Conservation (phyloP, 2,329 filamentous ascomycete species). For the Calonectria crousiana region DNA sequence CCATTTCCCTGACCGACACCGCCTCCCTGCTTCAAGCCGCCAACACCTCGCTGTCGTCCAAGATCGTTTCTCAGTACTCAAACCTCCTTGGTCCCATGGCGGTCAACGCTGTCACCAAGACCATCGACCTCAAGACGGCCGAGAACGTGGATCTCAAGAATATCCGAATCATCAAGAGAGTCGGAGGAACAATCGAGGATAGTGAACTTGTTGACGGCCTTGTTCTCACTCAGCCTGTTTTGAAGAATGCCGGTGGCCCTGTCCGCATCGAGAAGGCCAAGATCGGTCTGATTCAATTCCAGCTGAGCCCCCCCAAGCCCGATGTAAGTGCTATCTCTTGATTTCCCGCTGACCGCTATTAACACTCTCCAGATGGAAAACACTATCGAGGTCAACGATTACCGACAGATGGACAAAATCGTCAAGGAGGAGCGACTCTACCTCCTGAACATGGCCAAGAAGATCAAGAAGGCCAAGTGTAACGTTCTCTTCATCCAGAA, state of each 20-base stretch:
- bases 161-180: slow-evolving; percentile 97
- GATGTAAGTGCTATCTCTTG: slow-evolving; percentile 72
- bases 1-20: slow-evolving; percentile 89
- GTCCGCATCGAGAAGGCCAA: slow-evolving; percentile 95
- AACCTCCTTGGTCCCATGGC: slow-evolving; percentile 97
- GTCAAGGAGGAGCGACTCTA: slow-evolving; percentile 99
- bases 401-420: slow-evolving; percentile 99
- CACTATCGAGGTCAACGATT: slow-evolving; percentile 98
- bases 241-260: slow-evolving; percentile 94
- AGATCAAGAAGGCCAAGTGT: slow-evolving; percentile 99
- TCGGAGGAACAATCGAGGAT: slow-evolving; percentile 97
- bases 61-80: slow-evolving; percentile 98
- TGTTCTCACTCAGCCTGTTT: slow-evolving; percentile 89
- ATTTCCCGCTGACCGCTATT: slow-evolving; percentile 23
- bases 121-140: slow-evolving; percentile 94
- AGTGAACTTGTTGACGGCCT: slow-evolving; percentile 97
- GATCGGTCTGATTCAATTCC: slow-evolving; percentile 98
- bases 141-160: slow-evolving; percentile 98
- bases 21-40: slow-evolving; percentile 94
- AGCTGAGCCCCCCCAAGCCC: slow-evolving; percentile 96
- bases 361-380: slow-evolving; percentile 85
- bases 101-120: slow-evolving; percentile 94
- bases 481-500: slow-evolving; percentile 99
- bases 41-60: slow-evolving; percentile 96
- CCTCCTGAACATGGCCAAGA: slow-evolving; percentile 98